Evolutionary conservation across 2,329 filamentous ascomycete species (phyloP), one percentile per base, ranked within the genome.

Genomic region (Teratosphaeriaceae sp.): DNA sequence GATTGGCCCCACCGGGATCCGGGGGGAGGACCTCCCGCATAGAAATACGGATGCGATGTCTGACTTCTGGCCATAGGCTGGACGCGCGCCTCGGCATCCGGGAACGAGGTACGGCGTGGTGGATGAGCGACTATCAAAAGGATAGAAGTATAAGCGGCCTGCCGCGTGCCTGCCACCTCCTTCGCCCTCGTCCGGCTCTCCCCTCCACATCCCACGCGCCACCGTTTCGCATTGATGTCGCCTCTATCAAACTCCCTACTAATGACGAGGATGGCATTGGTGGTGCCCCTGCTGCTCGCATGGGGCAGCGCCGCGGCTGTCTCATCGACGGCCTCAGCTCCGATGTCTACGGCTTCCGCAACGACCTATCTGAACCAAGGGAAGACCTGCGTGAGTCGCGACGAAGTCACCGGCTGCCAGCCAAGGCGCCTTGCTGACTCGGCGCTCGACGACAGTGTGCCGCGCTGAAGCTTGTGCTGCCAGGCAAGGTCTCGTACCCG

Each of bases 401-500:
- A 15, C 29, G 6, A n/a, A n/a, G n/a, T n/a, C n/a, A n/a, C n/a
- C n/a, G n/a, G n/a, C n/a, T n/a, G n/a, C n/a, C n/a, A n/a, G n/a
- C n/a, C n/a, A n/a, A n/a, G n/a, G n/a, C n/a, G n/a, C n/a, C n/a
- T n/a, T n/a, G n/a, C n/a, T n/a, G n/a, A n/a, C n/a, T n/a, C n/a
- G n/a, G n/a, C n/a, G n/a, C 12, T 33, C 13, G 24, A 6, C 6
- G n/a, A 6, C 20, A 48, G 46, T 48, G 46, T 29, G 34, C 31
- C 26, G 46, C 46, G 5, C 40, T 48, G 24, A 30, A 40, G 16
- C 35, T 45, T 19, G 46, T 29, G 3, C 33, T 48, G 1, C 24
- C 33, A n/a, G 24, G 36, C 11, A 49, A 44, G 34, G 41, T 46
- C n/a, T 42, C 26, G 2, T 40, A 40, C 19, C 41, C 52, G 18